Evolutionary conservation across 1,284 basidiomycete genomes (phyloP), one percentile per base, ranked within the genome.

Genomic region (Ceratobasidium sp.): DNA sequence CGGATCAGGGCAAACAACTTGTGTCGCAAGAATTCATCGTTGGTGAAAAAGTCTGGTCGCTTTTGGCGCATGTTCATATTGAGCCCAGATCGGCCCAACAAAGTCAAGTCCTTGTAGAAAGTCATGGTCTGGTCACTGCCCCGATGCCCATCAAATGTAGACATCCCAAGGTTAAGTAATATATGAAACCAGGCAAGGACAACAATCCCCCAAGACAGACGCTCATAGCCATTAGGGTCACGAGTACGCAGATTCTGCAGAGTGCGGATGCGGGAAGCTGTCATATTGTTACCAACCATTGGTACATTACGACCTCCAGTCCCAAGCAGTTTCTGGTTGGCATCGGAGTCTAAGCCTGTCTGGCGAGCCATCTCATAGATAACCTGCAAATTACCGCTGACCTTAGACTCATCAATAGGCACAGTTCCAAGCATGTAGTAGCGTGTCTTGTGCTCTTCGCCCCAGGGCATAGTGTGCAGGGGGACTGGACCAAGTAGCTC

Each of bases 111-210:
- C 34, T 34, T n/a, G 13, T 15, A 25, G 13, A 59, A 59, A 6
- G 13, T 15, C 4, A 32, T 15, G 44, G 44, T 46, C 11, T 46
- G 44, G 44, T 46, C 44, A 46, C 44, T 46, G 11, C 44, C 44
- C 11, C 44, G 44, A 17, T 46, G 44, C 11, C 11, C 17, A 17
- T 46, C 44, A 46, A 46, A 46, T 9, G 44, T 46, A 13, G 44
- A 9, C 44, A 46, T 46, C 11, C 44, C 44, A 46, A 46, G 44
- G 44, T 46, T 46, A 5, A 43, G 9, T 4, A 64, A 9, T 9
- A 64, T 43, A 64, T 64, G 61, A 40, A 64, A 64, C 61, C 61
- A 44, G 37, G 34, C 61, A n/a, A 19, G 37, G 13, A 43, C 61
- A 15, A 15, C 11, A 17, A 43, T 19, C 19, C n/a, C 15, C 34